Percentiles rank a stretch among this genome's conserved stretches.
Conservation (phyloP, 352 stramenopile genomes). For the Globisporangium paddicum region DNA sequence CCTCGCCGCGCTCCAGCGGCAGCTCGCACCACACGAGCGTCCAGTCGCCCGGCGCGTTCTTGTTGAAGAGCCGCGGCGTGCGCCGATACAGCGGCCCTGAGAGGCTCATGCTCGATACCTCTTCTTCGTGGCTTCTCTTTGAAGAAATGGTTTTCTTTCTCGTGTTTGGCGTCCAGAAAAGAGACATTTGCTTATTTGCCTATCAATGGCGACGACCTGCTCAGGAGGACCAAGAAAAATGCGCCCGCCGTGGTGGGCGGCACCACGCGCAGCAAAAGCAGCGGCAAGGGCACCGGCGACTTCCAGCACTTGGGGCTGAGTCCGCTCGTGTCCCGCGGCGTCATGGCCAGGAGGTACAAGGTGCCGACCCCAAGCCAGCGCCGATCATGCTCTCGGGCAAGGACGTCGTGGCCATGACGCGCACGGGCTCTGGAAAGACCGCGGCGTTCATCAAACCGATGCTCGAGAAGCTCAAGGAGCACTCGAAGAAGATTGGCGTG, state of each 20-base stretch:
- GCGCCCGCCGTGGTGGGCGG: too few relatives aligned
- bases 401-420: constrained; percentile 98
- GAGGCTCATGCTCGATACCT: constrained; percentile 39
- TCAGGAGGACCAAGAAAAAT: too few relatives aligned
- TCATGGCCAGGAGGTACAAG: too few relatives aligned
- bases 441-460: constrained; percentile 97
- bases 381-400: constrained; percentile 94
- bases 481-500: constrained; percentile 87
- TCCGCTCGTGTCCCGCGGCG: too few relatives aligned
- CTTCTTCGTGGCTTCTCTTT: neutral
- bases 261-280: too few relatives aligned
- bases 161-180: too few relatives aligned
- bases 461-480: constrained; percentile 95
- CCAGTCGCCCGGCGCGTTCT: constrained; percentile 71
- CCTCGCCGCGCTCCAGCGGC: constrained; percentile 48
- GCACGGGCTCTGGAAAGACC: constrained; percentile 98
- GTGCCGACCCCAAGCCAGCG: too few relatives aligned
- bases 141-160: neutral
- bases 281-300: too few relatives aligned
- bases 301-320: too few relatives aligned
- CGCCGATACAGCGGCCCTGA: constrained; percentile 67
- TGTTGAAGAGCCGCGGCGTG: constrained; percentile 64
- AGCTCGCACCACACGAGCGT: constrained; percentile 79
- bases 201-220: too few relatives aligned
- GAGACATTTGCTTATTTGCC: too few relatives aligned